phyloP scores from a whole-genome alignment of 2,329 filamentous ascomycete species.

The Aspergillus sp. region DNA sequence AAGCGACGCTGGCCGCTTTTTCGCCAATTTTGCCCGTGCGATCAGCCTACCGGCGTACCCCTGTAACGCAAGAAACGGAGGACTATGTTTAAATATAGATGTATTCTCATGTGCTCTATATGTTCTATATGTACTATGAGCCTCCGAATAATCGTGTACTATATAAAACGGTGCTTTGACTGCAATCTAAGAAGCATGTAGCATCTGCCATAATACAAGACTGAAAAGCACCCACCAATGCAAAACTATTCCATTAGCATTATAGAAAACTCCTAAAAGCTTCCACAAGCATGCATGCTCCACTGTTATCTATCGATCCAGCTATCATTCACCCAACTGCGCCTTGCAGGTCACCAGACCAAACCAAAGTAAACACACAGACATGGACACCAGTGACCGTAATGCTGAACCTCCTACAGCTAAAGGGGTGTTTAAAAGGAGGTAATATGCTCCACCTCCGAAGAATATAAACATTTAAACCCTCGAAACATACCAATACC shows the following conservation, averaged over 20 bases:
- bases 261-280: background rate
- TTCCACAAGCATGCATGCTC: slow-evolving; percentile 4
- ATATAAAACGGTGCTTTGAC: background rate
- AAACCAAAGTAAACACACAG: slow-evolving; percentile 1
- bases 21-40: no score
- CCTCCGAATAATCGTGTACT: background rate
- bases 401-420: background rate
- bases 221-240: background rate
- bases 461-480: background rate
- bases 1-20: no score
- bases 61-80: background rate
- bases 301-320: slow-evolving; percentile 2
- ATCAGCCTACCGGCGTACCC: background rate
- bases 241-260: background rate
- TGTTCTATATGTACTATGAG: background rate
- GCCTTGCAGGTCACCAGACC: slow-evolving; percentile 7
- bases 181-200: background rate
- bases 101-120: background rate
- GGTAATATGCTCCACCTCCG: background rate
- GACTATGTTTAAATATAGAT: background rate
- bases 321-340: slow-evolving; percentile 5
- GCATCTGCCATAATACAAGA: no score
- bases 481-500: background rate
- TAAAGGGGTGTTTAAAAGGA: background rate
- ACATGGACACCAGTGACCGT: slow-evolving; percentile 2